A percentile compares a stretch with the other conserved stretches of the same genome.
Conservation (phyloP, 2,329 filamentous ascomycete genomes). For the Fusarium beomiforme region DNA sequence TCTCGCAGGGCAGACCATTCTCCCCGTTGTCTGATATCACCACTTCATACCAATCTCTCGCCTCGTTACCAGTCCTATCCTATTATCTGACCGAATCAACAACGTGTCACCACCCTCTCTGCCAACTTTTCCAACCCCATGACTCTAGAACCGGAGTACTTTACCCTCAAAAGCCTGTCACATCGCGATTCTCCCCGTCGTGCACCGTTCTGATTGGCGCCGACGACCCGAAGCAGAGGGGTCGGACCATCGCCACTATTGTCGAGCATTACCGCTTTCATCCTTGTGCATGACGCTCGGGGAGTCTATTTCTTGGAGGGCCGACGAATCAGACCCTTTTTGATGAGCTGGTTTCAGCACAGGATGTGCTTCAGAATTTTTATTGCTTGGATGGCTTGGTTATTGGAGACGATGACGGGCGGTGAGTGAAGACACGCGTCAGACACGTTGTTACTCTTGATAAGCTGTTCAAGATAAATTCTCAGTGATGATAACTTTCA, state of each 20-base stretch:
- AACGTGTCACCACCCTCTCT: neutral
- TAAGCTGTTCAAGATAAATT: rapidly evolving
- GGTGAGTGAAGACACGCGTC: neutral
- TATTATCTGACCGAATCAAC: neutral
- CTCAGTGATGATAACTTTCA: neutral
- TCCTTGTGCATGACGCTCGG: slow-evolving; percentile 34
- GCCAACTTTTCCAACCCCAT: slow-evolving; percentile 2
- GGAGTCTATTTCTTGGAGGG: slow-evolving; percentile 27
- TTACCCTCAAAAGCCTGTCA: neutral
- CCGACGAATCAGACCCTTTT: slow-evolving; percentile 14
- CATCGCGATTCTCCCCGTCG: slow-evolving; percentile 30
- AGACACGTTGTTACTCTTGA: rapidly evolving
- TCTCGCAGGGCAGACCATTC: slow-evolving; percentile 28
- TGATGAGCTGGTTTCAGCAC: slow-evolving; percentile 27
- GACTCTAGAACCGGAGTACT: neutral
- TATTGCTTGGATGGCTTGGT: neutral
- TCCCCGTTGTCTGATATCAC: neutral
- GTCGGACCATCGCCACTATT: slow-evolving; percentile 33
- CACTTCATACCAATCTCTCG: neutral
- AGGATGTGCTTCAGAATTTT: neutral
- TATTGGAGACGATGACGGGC: neutral
- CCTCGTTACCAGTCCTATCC: neutral
- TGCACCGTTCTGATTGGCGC: slow-evolving; percentile 25
- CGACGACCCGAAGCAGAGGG: slow-evolving; percentile 37
- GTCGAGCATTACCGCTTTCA: slow-evolving; percentile 35